Base-by-base conservation (phyloP, 768 basidiomycete genomes). In the Phanerodontia chrysosporium region DNA sequence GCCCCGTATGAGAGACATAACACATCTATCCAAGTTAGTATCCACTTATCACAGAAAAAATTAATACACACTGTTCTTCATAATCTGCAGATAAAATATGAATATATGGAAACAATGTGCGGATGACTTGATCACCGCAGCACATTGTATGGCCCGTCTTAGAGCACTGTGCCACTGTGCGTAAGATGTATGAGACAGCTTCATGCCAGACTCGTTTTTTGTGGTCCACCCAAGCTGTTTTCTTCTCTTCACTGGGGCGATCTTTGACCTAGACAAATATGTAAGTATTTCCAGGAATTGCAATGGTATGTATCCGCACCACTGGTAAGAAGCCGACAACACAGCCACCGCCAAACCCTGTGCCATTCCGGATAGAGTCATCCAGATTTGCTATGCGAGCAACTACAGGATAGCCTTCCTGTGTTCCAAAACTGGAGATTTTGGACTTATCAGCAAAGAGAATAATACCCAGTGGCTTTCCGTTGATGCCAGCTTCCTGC, bases 301-400 rank as follows among this genome's bases (percentile, higher is more conserved):
- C 32, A 22, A 3, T 42, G 30, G 29, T 18, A 39, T 7, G 27
- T n/a, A 27, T 7, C 6, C 32, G 18, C 58, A 71, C 63, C 21
- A 71, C 66, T 1, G 69, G 65, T 18, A 70, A 55, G 59, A 68
- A 68, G 12, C 68, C 63, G 0, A 69, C 68, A 21, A 69, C 59
- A 2, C 51, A 25, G 5, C 68, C 68, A 21, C 65, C 65, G 10
- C 67, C 66, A 14, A 60, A 35, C 2, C 56, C 58, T 9, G 30
- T 22, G 2, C 61, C 49, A 30, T 66, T 64, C 6, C 65, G 55
- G 12, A 67, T 59, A 3, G 55, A 12, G 7, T 49, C 24, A 12
- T 64, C 61, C 22, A 69, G 53, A 30, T 69, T 67, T 12, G 55
- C 61, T 24, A 61, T 60, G 10, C 58, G 58, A 2, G 65, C 61